phyloP scores from a whole-genome alignment of 129 eudicot genomes.

The Calendula officinalis region DNA sequence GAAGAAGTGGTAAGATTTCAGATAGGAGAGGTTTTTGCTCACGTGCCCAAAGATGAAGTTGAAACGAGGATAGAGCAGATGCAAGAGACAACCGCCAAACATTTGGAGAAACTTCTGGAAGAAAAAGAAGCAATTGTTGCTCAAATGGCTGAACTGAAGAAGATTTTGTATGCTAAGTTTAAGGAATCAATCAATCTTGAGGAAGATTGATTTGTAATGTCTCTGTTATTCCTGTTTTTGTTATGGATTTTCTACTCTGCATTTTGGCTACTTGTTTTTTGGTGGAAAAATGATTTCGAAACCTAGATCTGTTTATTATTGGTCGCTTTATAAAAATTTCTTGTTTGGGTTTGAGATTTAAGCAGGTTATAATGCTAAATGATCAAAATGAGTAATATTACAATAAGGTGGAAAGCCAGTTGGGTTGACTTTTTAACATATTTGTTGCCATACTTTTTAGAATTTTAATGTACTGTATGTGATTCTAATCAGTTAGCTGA shows the following conservation, averaged over 20 bases:
- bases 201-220: slow-evolving; percentile 53
- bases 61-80: slow-evolving; percentile 75
- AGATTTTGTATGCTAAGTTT: slow-evolving; percentile 84
- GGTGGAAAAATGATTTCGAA: background rate
- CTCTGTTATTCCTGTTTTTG: background rate
- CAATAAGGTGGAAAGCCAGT: too few species aligned
- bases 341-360: background rate
- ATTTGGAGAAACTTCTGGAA: slow-evolving; percentile 66
- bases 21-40: slow-evolving; percentile 95
- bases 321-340: background rate
- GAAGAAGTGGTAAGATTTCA: slow-evolving; percentile 94
- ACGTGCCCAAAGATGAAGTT: slow-evolving; percentile 85
- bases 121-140: slow-evolving; percentile 68
- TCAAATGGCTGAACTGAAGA: slow-evolving; percentile 90
- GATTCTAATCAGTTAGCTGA: too few species aligned
- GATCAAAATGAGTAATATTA: too few species aligned
- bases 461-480: too few species aligned
- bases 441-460: too few species aligned
- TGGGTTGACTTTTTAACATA: too few species aligned
- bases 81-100: slow-evolving; percentile 61
- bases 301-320: background rate
- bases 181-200: slow-evolving; percentile 93
- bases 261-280: background rate
- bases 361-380: background rate
- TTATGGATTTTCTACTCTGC: slow-evolving; percentile 13